A percentile compares a stretch with the other conserved stretches of the same genome.
These are phyloP conservation scores for Ustilago xerochloae DNA, from an alignment of 1,284 basidiomycete species.

Conservation along the genomic window DNA sequence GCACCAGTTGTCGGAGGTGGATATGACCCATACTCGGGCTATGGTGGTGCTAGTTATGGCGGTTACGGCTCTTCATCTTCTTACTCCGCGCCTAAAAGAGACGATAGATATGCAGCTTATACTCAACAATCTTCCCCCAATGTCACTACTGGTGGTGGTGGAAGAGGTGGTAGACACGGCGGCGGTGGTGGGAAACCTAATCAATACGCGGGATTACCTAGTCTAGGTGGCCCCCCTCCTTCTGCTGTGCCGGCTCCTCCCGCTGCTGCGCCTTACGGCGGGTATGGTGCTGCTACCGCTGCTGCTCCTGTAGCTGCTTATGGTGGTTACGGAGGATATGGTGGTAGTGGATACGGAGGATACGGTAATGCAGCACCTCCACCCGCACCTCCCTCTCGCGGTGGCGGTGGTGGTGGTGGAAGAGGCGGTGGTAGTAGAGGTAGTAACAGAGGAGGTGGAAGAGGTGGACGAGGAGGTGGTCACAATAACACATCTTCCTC, in stretches of 20 bases:
- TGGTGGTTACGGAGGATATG: conserved; percentile 12
- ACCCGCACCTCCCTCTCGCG: not conserved
- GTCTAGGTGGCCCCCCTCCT: conserved; percentile 23
- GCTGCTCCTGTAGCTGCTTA: conserved; percentile 1
- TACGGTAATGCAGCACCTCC: too few species aligned
- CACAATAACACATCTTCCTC: conserved; percentile 7
- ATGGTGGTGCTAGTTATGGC: conserved; percentile 15
- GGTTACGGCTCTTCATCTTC: not conserved
- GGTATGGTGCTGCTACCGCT: conserved; percentile 18
- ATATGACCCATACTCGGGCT: conserved; percentile 26
- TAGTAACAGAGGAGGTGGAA: conserved; percentile 3
- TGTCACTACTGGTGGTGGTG: conserved; percentile 8
- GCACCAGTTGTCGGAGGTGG: conserved; percentile 11
- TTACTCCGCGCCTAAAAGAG: conserved; percentile 4
- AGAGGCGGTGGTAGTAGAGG: conserved; percentile 20
- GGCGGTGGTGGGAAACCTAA: too few species aligned
- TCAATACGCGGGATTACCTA: conserved; percentile 25
- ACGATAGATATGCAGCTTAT: conserved; percentile 38
- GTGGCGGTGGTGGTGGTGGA: conserved; percentile 1
- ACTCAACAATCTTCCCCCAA: conserved; percentile 11
- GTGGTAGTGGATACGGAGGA: conserved; percentile 40
- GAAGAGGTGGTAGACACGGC: conserved; percentile 20
- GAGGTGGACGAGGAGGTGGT: conserved; percentile 10
- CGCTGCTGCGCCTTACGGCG: conserved; percentile 31
- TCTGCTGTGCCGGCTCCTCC: conserved; percentile 3